Base-by-base conservation (phyloP, 1,139 yeast species). In the Hansenula lynferdii region DNA sequence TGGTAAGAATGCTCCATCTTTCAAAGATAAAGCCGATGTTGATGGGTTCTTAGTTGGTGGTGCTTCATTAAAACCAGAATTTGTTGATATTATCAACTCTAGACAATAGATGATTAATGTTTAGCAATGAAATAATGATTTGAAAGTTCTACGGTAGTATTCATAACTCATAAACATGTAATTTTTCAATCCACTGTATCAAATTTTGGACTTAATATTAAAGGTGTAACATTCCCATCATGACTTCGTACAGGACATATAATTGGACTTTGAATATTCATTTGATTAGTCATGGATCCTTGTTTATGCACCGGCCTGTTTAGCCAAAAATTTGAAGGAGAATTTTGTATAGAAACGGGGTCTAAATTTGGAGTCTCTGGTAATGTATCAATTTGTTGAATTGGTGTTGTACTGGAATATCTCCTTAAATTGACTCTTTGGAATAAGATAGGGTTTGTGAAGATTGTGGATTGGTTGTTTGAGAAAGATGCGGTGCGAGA, bases 1-100 rank as follows among this genome's bases (percentile, higher is more conserved):
- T 68, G 98, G 96, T 65, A 80, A 82, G 76, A 92, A 92, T 68
- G 95, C 96, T 51, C 65, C 73, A 42, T 80, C 92, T 51, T 90
- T 94, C 78, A 86, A 83, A 73, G 94, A 82, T 71, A 89, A 89
- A 79, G 70, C 71, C 29, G 96, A 92, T 62, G 94, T 92, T 52
- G 99, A 92, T 62, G 99, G 99, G 41, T 92, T 90, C 92, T 80
- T 92, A 61, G 98, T 92, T 58, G 99, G 99, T 62, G 99, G 99
- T 73, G 99, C 98, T 62, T 86, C 96, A 36, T 80, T 92, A 70
- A 92, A 92, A 78, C 96, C 98, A 51, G 98, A 92, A 74, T 92
- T 92, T 63, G 80, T 87, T 61, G 94, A 87, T 71, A 92, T 92
- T 61, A 75, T 92, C 77, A 92, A 84, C 74, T 85, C 96, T 44